Evolutionary conservation across 495 filamentous ascomycete species (phyloP).

Genomic region (Trichoderma gamsii): DNA sequence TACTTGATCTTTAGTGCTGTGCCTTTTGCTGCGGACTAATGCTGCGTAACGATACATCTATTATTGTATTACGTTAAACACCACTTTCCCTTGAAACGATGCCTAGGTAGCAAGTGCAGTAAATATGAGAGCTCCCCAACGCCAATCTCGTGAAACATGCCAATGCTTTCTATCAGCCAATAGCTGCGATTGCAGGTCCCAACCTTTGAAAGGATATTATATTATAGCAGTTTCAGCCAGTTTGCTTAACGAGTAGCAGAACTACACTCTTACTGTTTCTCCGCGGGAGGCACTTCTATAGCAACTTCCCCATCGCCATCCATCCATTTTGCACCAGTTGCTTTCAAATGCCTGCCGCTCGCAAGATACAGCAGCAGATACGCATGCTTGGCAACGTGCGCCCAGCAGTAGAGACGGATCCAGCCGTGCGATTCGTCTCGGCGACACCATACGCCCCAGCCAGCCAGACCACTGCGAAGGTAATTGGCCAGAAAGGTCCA

Average conservation of each 20-base stretch:
- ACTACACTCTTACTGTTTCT: background rate
- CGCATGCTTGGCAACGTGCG: conserved; percentile 53
- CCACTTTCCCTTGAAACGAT: background rate
- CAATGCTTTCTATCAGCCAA: too few relatives aligned
- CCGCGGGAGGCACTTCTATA: conserved; percentile 5
- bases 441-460: conserved; percentile 58
- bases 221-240: too few relatives aligned
- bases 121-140: too few relatives aligned
- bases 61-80: too few relatives aligned
- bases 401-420: conserved; percentile 61
- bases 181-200: too few relatives aligned
- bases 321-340: conserved; percentile 52
- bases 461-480: conserved; percentile 51
- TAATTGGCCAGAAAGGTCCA: conserved; percentile 59
- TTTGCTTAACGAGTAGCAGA: background rate
- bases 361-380: conserved; percentile 61
- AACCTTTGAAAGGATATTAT: too few relatives aligned
- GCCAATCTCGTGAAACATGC: too few relatives aligned
- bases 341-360: conserved; percentile 50
- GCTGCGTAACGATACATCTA: background rate
- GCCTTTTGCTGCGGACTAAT: background rate
- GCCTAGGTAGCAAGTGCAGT: background rate
- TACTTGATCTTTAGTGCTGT: background rate
- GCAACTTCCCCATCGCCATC: conserved; percentile 43
- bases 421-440: conserved; percentile 31